phyloP scores from a whole-genome alignment of 306 rosid species.

The Castanea crenata region DNA sequence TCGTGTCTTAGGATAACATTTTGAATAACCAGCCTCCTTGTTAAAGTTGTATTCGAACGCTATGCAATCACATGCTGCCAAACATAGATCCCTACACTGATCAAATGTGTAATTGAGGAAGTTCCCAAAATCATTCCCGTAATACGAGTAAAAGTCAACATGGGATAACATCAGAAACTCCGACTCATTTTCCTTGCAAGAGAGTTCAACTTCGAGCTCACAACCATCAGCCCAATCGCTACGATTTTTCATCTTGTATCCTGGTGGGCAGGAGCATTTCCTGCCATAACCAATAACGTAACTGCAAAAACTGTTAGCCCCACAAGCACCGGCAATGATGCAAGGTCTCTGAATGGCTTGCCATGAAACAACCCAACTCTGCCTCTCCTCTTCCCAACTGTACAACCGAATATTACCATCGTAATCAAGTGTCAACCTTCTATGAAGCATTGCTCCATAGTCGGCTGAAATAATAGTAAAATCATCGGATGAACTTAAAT shows the following conservation, averaged over 20 bases:
- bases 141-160: constrained; percentile 15
- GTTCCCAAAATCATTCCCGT: constrained; percentile 26
- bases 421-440: constrained; percentile 24
- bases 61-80: constrained; percentile 17
- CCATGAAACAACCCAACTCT: constrained; percentile 33
- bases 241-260: constrained; percentile 12
- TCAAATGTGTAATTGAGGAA: neutral
- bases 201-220: constrained; percentile 24
- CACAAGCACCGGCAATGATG: constrained; percentile 30
- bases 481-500: constrained; percentile 11
- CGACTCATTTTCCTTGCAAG: constrained; percentile 16
- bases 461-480: constrained; percentile 14
- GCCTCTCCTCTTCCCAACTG: neutral
- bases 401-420: constrained; percentile 41
- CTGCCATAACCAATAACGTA: constrained; percentile 15
- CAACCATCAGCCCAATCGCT: constrained; percentile 48
- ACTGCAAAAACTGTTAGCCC: constrained; percentile 27
- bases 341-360: constrained; percentile 13
- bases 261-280: constrained; percentile 30
- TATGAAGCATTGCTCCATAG: constrained; percentile 24
- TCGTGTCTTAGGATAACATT: constrained; percentile 24
- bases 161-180: neutral
- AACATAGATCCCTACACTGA: constrained; percentile 29
- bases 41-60: constrained; percentile 18
- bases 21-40: neutral